Conservation (phyloP, 2,329 filamentous ascomycete species). For the Ramularia collo-cygni region DNA sequence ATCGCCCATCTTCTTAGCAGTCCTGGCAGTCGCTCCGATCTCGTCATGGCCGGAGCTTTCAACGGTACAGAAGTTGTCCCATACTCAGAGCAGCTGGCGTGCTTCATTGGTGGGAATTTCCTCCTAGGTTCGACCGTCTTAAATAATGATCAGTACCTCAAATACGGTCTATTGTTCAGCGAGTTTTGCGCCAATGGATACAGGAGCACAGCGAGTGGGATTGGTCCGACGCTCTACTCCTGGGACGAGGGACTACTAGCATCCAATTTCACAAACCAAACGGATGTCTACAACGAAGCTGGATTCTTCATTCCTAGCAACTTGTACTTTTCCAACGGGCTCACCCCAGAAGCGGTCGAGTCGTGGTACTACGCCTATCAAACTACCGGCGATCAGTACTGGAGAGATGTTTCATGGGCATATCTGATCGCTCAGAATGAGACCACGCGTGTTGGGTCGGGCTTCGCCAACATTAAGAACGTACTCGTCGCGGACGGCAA, state of each 20-base stretch:
- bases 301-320: slow-evolving; percentile 2
- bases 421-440: slow-evolving; percentile 13
- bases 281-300: slow-evolving; percentile 1
- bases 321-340: background rate
- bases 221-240: slow-evolving; percentile 3
- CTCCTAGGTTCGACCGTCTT: slow-evolving; percentile 25
- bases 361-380: slow-evolving; percentile 16
- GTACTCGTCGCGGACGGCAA: slow-evolving; percentile 15
- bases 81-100: slow-evolving; percentile 24
- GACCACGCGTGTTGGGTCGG: slow-evolving; percentile 11
- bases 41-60: slow-evolving; percentile 4
- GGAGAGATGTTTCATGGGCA: slow-evolving; percentile 13
- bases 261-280: slow-evolving; percentile 21
- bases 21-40: slow-evolving; percentile 1
- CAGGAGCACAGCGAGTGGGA: slow-evolving; percentile 2
- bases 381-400: slow-evolving; percentile 13
- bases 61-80: slow-evolving; percentile 8
- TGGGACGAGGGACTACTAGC: slow-evolving; percentile 2
- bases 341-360: slow-evolving; percentile 9
- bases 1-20: slow-evolving; percentile 21
- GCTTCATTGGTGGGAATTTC: slow-evolving; percentile 31
- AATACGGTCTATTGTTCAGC: slow-evolving; percentile 4
- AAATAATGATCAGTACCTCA: background rate
- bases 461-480: slow-evolving; percentile 14
- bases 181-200: slow-evolving; percentile 9